Percentiles rank a stretch among this genome's conserved stretches.
Conservation (phyloP, 2,329 filamentous ascomycete genomes). For the Sclerotinia sclerotiorum region DNA sequence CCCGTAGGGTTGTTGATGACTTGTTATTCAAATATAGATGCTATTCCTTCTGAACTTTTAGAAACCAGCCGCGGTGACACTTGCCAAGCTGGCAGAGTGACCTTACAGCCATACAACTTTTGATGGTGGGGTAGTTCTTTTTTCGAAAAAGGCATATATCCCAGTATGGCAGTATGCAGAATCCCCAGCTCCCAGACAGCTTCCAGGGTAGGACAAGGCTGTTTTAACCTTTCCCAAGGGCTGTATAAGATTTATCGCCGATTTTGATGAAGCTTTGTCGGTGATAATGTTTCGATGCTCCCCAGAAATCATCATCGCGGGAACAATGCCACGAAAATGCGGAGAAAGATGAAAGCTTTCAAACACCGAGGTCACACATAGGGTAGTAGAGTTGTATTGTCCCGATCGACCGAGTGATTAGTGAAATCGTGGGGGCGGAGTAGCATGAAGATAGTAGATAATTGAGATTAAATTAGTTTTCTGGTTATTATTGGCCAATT, state of each 20-base stretch:
- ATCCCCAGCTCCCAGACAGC: no score
- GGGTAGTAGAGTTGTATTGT: neutral
- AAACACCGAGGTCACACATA: neutral
- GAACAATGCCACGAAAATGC: slow-evolving; percentile 1
- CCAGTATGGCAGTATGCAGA: no score
- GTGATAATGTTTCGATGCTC: neutral
- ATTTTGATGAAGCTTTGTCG: neutral
- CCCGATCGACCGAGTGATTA: slow-evolving; percentile 6
- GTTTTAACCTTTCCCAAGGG: neutral
- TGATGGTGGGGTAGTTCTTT: neutral
- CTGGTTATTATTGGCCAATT: no score
- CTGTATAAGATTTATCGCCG: neutral
- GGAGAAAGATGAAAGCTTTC: neutral
- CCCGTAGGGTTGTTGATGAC: no score
- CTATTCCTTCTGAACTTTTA: neutral
- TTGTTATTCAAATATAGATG: no score
- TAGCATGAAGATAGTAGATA: no score
- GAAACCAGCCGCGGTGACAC: neutral
- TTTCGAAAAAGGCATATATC: no score
- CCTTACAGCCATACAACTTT: no score
- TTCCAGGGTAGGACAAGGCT: neutral
- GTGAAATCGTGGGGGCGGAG: no score
- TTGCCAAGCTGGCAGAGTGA: no score
- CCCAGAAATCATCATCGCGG: neutral
- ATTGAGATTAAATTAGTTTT: no score